Conservation (phyloP, 2,329 filamentous ascomycete species). For the Pyrenophora teres region DNA sequence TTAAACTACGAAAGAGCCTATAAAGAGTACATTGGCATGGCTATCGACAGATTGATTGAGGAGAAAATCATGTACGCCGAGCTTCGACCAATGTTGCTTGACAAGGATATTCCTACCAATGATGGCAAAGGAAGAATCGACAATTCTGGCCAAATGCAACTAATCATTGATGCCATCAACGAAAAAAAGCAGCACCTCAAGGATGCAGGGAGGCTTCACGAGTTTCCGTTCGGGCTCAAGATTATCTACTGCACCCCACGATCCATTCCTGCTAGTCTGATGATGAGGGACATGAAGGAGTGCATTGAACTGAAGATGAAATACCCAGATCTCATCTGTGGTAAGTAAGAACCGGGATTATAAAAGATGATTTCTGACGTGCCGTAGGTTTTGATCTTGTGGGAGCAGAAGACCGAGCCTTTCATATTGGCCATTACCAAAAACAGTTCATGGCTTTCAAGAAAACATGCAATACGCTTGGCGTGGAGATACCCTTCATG, state of each 20-base stretch:
- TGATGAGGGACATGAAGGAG: slow-evolving; percentile 61
- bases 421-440: slow-evolving; percentile 63
- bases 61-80: slow-evolving; percentile 75
- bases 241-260: slow-evolving; percentile 74
- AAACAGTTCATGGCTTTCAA: slow-evolving; percentile 64
- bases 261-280: slow-evolving; percentile 57
- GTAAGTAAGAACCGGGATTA: slow-evolving; percentile 48
- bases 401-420: slow-evolving; percentile 67
- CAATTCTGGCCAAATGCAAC: slow-evolving; percentile 63
- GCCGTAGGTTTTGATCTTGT: slow-evolving; percentile 69
- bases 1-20: slow-evolving; percentile 70
- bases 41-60: slow-evolving; percentile 64
- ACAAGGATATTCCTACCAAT: slow-evolving; percentile 65
- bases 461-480: slow-evolving; percentile 53
- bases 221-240: slow-evolving; percentile 67
- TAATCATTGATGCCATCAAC: slow-evolving; percentile 54
- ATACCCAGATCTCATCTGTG: slow-evolving; percentile 66
- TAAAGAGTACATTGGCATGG: slow-evolving; percentile 62
- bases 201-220: slow-evolving; percentile 39
- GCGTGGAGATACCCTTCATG: slow-evolving; percentile 69
- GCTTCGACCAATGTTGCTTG: slow-evolving; percentile 71
- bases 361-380: background rate
- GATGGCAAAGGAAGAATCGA: slow-evolving; percentile 59
- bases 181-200: slow-evolving; percentile 53
- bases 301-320: slow-evolving; percentile 64